Percentiles rank a stretch among this genome's conserved stretches.
phyloP scores from a whole-genome alignment of 345 rosid genomes.

The Hibiscus tridactylites region DNA sequence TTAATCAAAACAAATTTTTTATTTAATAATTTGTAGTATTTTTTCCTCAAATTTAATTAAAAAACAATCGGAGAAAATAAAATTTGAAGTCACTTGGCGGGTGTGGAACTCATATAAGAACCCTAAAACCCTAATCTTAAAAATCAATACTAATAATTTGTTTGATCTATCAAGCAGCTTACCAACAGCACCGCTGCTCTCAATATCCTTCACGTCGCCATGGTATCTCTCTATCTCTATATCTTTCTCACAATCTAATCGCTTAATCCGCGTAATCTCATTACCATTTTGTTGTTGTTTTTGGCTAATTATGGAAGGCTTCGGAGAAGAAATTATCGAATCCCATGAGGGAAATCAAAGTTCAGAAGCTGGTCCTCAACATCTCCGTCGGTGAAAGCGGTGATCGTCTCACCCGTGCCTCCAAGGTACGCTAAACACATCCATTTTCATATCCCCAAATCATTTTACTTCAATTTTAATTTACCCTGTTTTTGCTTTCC shows the following conservation, averaged over 20 bases:
- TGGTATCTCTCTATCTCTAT: background rate
- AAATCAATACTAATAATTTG: background rate
- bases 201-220: background rate
- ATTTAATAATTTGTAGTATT: too few species aligned
- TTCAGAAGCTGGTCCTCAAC: conserved; percentile 91
- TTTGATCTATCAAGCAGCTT: background rate
- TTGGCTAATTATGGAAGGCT: conserved; percentile 32
- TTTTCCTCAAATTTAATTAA: too few species aligned
- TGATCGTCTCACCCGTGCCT: too few species aligned
- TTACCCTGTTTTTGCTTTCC: too few species aligned
- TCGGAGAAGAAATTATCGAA: conserved; percentile 89
- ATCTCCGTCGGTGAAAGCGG: conserved; percentile 97
- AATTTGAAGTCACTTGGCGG: background rate
- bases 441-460: too few species aligned
- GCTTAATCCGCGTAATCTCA: background rate
- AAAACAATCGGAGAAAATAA: background rate
- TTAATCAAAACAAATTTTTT: too few species aligned
- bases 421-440: too few species aligned
- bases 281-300: background rate
- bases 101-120: background rate
- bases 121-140: background rate
- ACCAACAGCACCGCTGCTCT: background rate
- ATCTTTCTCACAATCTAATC: background rate
- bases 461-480: too few species aligned
- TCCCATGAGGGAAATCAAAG: conserved; percentile 98